phyloP scores from a whole-genome alignment of 305 asterid genomes.

The Euphrasia arctica region DNA sequence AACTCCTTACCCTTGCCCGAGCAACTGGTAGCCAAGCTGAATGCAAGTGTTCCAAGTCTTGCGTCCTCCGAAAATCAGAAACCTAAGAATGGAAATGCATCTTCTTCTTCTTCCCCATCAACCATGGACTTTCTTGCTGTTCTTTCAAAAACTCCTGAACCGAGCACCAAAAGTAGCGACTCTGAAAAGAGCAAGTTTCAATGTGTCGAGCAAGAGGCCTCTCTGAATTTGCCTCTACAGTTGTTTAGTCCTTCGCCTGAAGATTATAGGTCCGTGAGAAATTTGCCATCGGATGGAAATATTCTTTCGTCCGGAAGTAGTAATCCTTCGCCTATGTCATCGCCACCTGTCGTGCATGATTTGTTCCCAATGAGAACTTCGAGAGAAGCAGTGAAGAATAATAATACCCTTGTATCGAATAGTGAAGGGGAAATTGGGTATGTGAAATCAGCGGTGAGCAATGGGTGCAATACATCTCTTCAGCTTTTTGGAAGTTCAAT shows the following conservation, averaged over 20 bases:
- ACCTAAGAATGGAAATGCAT: conserved; percentile 33
- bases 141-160: conserved; percentile 49
- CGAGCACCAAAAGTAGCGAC: conserved; percentile 56
- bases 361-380: conserved; percentile 61
- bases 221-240: conserved; percentile 47
- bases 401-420: conserved; percentile 29
- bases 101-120: conserved; percentile 51
- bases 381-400: conserved; percentile 45
- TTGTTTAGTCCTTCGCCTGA: conserved; percentile 68
- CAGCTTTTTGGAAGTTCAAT: conserved; percentile 64
- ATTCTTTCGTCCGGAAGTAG: conserved; percentile 69
- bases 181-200: conserved; percentile 72
- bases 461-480: conserved; percentile 54
- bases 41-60: conserved; percentile 31
- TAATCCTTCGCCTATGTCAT: conserved; percentile 68
- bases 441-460: conserved; percentile 34
- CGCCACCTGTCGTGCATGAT: conserved; percentile 64
- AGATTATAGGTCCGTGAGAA: conserved; percentile 41
- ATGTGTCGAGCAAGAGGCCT: conserved; percentile 42
- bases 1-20: conserved; percentile 59
- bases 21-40: conserved; percentile 42
- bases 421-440: conserved; percentile 37
- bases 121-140: conserved; percentile 71
- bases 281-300: conserved; percentile 39
- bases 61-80: conserved; percentile 39